Conservation (phyloP, 2,329 filamentous ascomycete species). For the Cladosporium sp. region DNA sequence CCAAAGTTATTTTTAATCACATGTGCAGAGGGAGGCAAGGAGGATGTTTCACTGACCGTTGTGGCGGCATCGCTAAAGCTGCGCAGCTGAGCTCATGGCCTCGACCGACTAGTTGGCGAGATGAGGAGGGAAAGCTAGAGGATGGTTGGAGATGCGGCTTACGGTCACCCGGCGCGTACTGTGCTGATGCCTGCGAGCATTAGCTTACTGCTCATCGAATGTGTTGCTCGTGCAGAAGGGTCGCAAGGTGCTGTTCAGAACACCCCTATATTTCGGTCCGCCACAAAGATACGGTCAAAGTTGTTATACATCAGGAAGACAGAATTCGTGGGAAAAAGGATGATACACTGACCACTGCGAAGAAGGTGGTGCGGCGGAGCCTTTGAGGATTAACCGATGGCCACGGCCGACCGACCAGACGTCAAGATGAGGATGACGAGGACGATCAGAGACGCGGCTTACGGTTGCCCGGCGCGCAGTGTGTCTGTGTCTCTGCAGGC, state of each 20-base stretch:
- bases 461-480: constrained; percentile 5
- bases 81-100: background rate
- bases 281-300: background rate
- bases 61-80: background rate
- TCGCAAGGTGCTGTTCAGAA: background rate
- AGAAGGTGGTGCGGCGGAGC: background rate
- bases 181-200: background rate
- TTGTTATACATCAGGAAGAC: background rate
- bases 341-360: background rate
- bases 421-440: background rate
- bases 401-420: background rate
- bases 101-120: background rate
- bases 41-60: background rate
- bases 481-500: background rate
- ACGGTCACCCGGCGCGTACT: background rate
- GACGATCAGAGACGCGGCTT: background rate
- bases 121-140: background rate
- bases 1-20: background rate
- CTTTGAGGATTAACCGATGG: background rate
- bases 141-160: background rate
- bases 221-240: background rate
- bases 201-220: background rate
- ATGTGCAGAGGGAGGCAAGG: background rate
- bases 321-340: background rate
- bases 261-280: background rate